Base-by-base conservation (phyloP, 441 rosid genomes). In the Adansonia madagascariensis region DNA sequence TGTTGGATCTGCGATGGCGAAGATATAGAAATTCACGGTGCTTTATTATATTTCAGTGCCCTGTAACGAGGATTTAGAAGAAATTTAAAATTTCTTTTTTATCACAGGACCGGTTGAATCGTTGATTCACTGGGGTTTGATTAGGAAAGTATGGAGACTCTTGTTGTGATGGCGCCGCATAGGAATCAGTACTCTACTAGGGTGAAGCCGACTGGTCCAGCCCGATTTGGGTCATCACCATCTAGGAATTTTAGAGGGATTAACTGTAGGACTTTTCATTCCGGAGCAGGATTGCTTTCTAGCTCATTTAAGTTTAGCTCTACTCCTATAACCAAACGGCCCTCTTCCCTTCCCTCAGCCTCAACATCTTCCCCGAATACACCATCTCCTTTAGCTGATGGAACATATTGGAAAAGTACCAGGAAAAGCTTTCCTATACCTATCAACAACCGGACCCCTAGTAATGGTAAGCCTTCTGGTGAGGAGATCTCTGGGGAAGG, bases 201-300 rank as follows among this genome's bases (percentile, higher is more conserved):
- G 83, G 79, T 85, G 44, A 88, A 80, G 73, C 74, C 86, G 9
- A 65, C 84, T 27, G 86, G 82, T 14, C 77, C 88, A 56, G 92
- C 79, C 50, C 77, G 89, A 60, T 84, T 80, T 55, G 86, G 82
- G 35, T 79, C 92, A 71, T 88, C 89, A 47, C 91, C 92, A 27
- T 86, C 91, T 18, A 76, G 74, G 52, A 73, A 81, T 63, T 88
- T 91, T 73, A 85, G 90, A 72, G 94, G 85, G 71, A 85, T 91
- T 63, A 92, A 85, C 73, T 92, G 99, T 77, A 83, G 97, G 80
- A 83, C 90, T 8, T 95, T 89, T 67, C 91, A 91, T n/a, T 89
- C 93, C 49, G 91, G 92, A 0, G 87, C 86, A 4, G 99, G 97
- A 70, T 77, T 96, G 73, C 86, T 92, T 41, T 97, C 97, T 2